These are phyloP conservation scores for Pythium rhizo-oryzae DNA, from an alignment of 352 stramenopile species.

Conservation along the genomic window DNA sequence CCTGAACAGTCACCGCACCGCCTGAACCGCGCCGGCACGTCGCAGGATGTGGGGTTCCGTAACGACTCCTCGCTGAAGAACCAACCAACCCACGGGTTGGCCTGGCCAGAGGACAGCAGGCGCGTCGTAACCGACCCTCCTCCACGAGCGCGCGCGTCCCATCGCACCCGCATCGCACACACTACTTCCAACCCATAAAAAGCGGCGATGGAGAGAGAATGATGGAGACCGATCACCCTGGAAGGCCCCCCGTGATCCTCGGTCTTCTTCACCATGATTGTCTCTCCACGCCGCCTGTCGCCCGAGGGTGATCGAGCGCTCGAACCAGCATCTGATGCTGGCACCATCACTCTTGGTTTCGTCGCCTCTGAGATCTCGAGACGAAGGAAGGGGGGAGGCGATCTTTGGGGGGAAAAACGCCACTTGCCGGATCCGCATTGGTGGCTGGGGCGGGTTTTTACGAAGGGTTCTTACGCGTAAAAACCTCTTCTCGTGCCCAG, in stretches of 20 bases:
- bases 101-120: too few species aligned
- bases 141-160: too few species aligned
- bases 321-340: not conserved
- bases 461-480: constrained; percentile 27
- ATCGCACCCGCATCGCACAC: too few species aligned
- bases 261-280: not conserved
- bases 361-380: constrained; percentile 21
- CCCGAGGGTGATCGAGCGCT: too few species aligned
- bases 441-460: constrained; percentile 22
- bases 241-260: not conserved
- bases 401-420: constrained; percentile 14
- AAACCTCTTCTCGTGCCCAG: not conserved
- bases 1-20: not conserved
- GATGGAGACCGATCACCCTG: not conserved
- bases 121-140: not conserved
- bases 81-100: not conserved
- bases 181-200: not conserved
- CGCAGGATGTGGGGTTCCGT: constrained; percentile 15
- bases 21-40: not conserved
- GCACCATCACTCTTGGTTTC: constrained; percentile 28
- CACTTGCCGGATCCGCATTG: constrained; percentile 24
- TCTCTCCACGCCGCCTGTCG: not conserved
- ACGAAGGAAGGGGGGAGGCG: not conserved
- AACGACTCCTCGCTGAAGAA: not conserved
- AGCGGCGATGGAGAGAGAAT: not conserved